A percentile compares a stretch with the other conserved stretches of the same genome.
phyloP scores from a whole-genome alignment of 2,329 filamentous ascomycete genomes.

The Zymoseptoria ardabiliae region DNA sequence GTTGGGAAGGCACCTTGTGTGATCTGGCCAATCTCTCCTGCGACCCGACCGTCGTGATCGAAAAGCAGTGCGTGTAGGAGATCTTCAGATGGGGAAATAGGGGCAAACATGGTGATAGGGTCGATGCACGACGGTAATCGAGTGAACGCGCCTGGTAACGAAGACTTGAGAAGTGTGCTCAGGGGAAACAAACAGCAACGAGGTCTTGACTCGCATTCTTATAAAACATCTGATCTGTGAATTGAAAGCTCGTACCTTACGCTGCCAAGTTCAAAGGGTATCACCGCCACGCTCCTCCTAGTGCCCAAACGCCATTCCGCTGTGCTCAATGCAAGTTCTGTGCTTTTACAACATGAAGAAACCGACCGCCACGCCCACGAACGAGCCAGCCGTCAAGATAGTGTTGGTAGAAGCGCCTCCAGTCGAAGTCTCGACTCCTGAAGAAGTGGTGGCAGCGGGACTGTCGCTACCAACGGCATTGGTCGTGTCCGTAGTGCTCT shows the following conservation, averaged over 20 bases:
- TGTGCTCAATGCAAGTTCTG: not conserved
- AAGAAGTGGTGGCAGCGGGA: constrained; percentile 9
- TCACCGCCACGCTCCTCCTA: not conserved
- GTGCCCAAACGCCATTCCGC: not conserved
- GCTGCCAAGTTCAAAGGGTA: not conserved
- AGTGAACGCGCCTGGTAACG: no score
- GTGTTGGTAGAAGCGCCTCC: constrained; percentile 11
- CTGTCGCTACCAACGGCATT: constrained; percentile 5
- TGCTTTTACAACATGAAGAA: constrained; percentile 16
- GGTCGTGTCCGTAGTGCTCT: constrained; percentile 10
- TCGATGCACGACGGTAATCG: no score
- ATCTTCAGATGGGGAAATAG: no score
- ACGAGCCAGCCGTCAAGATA: constrained; percentile 14
- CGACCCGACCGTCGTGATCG: no score
- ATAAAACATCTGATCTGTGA: not conserved
- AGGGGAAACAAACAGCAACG: not conserved
- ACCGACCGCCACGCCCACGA: constrained; percentile 19
- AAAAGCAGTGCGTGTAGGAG: no score
- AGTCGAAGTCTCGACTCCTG: constrained; percentile 7
- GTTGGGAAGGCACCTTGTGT: no score
- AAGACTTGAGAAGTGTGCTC: no score
- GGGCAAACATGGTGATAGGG: no score
- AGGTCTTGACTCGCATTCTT: not conserved
- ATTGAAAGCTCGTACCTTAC: not conserved
- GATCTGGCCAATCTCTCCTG: no score